Percentiles rank a stretch among this genome's conserved stretches.
These are phyloP conservation scores for Lupinus albus DNA, from an alignment of 306 rosid species.

Conservation along the genomic window DNA sequence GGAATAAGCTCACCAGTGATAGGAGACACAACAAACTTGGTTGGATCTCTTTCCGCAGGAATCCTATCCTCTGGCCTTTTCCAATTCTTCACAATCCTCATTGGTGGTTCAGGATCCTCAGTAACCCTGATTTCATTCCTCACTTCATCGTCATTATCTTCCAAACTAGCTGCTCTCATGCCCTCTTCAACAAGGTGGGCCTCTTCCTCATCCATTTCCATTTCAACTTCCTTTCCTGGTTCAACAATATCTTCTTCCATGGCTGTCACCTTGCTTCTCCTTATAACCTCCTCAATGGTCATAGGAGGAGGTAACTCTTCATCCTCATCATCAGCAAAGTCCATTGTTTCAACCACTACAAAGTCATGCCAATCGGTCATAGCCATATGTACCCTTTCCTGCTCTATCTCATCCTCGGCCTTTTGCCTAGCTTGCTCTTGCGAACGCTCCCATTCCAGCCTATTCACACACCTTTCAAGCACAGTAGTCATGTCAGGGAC, in stretches of 20 bases:
- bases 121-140: constrained; percentile 59
- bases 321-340: constrained; percentile 95
- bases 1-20: constrained; percentile 91
- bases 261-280: constrained; percentile 80
- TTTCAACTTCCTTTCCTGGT: constrained; percentile 88
- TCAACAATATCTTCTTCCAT: constrained; percentile 74
- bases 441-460: constrained; percentile 93
- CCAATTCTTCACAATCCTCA: constrained; percentile 98
- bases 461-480: constrained; percentile 84
- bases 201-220: constrained; percentile 99
- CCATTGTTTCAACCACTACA: constrained; percentile 92
- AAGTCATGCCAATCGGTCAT: constrained; percentile 99
- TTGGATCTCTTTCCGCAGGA: constrained; percentile 81
- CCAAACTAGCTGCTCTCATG: constrained; percentile 72
- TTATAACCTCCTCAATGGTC: constrained; percentile 92
- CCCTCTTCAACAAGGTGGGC: constrained; percentile 96
- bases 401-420: constrained; percentile 91
- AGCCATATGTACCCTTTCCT: constrained; percentile 88
- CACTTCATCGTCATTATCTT: constrained; percentile 64
- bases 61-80: constrained; percentile 94
- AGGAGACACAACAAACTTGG: constrained; percentile 83
- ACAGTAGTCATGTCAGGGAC: constrained; percentile 83
- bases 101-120: constrained; percentile 82
- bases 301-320: constrained; percentile 91
- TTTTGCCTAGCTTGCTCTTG: constrained; percentile 96